phyloP scores from a whole-genome alignment of 1,284 basidiomycete species.

The Phylloboletellus chloephorus region DNA sequence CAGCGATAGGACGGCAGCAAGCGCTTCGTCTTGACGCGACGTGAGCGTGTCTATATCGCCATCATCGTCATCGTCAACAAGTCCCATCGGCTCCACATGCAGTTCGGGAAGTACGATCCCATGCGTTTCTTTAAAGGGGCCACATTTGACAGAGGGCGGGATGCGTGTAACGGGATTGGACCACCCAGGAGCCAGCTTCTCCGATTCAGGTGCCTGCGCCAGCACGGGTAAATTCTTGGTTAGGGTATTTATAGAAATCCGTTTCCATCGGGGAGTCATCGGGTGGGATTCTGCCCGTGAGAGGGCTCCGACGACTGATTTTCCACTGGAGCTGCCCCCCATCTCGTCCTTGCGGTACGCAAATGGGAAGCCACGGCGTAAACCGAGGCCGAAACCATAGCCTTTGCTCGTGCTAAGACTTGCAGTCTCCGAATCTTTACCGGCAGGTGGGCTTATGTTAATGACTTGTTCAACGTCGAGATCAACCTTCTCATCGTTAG shows the following conservation, averaged over 20 bases:
- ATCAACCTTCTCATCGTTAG: slow-evolving; percentile 1
- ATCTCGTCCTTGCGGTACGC: slow-evolving; percentile 22
- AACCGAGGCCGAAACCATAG: slow-evolving; percentile 31
- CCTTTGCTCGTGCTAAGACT: slow-evolving; percentile 30
- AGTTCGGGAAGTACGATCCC: slow-evolving; percentile 23
- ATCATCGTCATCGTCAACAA: slow-evolving; percentile 28
- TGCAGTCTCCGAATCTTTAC: slow-evolving; percentile 25
- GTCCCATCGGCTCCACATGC: slow-evolving; percentile 14
- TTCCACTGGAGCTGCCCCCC: slow-evolving; percentile 18
- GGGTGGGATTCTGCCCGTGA: slow-evolving; percentile 19
- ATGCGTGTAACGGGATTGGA: slow-evolving; percentile 20
- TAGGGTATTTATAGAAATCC: slow-evolving; percentile 23
- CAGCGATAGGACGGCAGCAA: slow-evolving; percentile 30
- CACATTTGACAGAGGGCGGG: slow-evolving; percentile 14
- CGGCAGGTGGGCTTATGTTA: slow-evolving; percentile 8
- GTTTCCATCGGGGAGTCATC: slow-evolving; percentile 24
- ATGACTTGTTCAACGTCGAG: slow-evolving; percentile 12
- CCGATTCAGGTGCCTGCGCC: slow-evolving; percentile 24
- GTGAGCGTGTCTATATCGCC: slow-evolving; percentile 26
- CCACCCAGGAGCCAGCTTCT: slow-evolving; percentile 32
- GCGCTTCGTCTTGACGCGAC: slow-evolving; percentile 31
- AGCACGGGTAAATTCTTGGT: slow-evolving; percentile 17
- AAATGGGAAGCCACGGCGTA: slow-evolving; percentile 28
- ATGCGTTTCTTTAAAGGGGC: slow-evolving; percentile 10
- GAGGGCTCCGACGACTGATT: slow-evolving; percentile 10